Evolutionary conservation across 2,329 filamentous ascomycete genomes (phyloP).

Genomic region (Chrysoporthe deuterocubensis): DNA sequence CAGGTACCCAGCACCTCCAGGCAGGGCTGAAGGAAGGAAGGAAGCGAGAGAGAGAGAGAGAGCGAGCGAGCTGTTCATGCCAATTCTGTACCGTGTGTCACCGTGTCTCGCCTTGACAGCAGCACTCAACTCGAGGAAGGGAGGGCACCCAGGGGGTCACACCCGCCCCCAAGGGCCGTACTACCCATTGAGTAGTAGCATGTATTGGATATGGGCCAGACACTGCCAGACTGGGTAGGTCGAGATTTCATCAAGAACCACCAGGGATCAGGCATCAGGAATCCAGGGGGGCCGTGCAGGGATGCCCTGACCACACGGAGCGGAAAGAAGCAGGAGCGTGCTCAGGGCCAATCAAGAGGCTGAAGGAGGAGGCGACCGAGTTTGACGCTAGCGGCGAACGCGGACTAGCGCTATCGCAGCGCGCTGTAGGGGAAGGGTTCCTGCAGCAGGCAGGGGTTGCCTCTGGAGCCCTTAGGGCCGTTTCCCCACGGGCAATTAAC

Average conservation of each 20-base stretch:
- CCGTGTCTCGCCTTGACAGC: slow-evolving; percentile 4
- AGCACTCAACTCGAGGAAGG: not conserved
- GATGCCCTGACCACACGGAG: not conserved
- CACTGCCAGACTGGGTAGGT: too few species aligned
- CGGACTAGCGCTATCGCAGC: slow-evolving; percentile 23
- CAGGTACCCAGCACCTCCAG: not conserved
- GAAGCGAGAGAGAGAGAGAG: not conserved
- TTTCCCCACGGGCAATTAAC: slow-evolving; percentile 9
- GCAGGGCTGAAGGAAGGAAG: not conserved
- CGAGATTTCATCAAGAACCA: too few species aligned
- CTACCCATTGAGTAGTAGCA: too few species aligned
- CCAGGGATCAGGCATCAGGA: slow-evolving; percentile 9
- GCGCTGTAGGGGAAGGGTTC: slow-evolving; percentile 19
- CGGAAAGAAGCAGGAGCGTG: slow-evolving; percentile 5
- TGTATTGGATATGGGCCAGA: too few species aligned
- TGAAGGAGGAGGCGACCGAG: slow-evolving; percentile 10
- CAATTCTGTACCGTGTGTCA: not conserved
- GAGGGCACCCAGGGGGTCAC: not conserved
- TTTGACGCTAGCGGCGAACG: slow-evolving; percentile 27
- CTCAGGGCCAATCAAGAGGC: slow-evolving; percentile 15
- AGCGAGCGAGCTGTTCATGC: too few species aligned
- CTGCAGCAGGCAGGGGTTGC: slow-evolving; percentile 22
- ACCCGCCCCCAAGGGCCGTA: too few species aligned
- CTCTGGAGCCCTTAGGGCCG: not conserved
- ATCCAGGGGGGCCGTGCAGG: not conserved